phyloP scores from a whole-genome alignment of 2,329 filamentous ascomycete genomes.

The Colletotrichum lini region DNA sequence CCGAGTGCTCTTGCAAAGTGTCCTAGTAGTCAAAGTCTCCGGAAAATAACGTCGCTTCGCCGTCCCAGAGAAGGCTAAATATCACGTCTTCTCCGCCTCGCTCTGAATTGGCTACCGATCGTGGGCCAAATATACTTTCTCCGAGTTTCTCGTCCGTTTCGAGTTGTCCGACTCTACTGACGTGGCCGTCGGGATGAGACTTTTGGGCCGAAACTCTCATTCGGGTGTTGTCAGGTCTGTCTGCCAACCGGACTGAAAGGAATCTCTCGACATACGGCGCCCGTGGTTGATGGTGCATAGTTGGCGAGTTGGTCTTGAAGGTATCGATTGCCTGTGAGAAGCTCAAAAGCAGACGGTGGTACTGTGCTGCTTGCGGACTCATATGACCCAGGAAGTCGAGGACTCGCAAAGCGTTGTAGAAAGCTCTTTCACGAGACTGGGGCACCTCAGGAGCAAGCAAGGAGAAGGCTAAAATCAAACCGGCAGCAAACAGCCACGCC shows the following conservation, averaged over 20 bases:
- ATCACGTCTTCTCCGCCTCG: conserved; percentile 19
- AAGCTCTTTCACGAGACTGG: neutral
- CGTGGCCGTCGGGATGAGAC: no score
- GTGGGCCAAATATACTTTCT: no score
- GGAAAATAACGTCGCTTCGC: neutral
- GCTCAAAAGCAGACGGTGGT: conserved; percentile 8
- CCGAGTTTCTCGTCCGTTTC: neutral
- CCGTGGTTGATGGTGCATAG: neutral
- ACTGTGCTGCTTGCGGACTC: conserved; percentile 9
- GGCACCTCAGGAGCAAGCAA: neutral
- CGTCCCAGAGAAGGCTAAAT: conserved; percentile 22
- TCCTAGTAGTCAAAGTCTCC: neutral
- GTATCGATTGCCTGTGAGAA: conserved; percentile 23
- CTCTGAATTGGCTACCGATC: neutral
- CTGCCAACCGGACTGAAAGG: neutral
- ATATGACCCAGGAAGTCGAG: neutral
- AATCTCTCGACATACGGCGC: conserved; percentile 16
- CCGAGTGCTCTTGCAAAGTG: no score
- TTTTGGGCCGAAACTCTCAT: neutral
- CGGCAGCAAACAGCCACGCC: conserved; percentile 64
- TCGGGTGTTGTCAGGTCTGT: neutral
- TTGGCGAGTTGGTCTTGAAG: neutral
- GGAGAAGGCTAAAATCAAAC: conserved; percentile 67
- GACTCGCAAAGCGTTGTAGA: conserved; percentile 5
- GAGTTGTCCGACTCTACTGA: no score